Conservation (phyloP, 208 protist genomes). For the Blechomonas ayalai region DNA sequence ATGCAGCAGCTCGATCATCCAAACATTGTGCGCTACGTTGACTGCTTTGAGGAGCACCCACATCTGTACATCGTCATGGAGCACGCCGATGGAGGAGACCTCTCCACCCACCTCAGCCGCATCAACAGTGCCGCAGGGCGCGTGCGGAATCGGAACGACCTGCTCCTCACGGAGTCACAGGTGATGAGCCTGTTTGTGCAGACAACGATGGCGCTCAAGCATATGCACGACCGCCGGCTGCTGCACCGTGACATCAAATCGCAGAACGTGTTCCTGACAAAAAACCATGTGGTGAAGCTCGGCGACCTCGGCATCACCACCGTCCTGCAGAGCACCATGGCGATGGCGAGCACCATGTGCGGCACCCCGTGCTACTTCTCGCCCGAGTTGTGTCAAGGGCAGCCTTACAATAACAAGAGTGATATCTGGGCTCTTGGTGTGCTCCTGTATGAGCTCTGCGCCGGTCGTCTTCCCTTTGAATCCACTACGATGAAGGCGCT, state of each 20-base stretch:
- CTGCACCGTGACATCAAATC: slow-evolving; percentile 92
- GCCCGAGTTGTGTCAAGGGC: slow-evolving; percentile 89
- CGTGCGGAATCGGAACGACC: slow-evolving; percentile 8
- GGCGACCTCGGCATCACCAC: slow-evolving; percentile 92
- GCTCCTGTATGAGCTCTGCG: slow-evolving; percentile 85
- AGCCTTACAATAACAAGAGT: slow-evolving; percentile 92
- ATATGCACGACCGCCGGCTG: slow-evolving; percentile 87
- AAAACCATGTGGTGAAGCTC: slow-evolving; percentile 82
- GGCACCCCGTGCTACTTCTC: slow-evolving; percentile 95
- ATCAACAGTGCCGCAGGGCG: slow-evolving; percentile 15
- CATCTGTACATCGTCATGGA: slow-evolving; percentile 91
- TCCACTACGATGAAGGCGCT: slow-evolving; percentile 76
- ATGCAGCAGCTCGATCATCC: slow-evolving; percentile 81
- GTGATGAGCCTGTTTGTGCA: slow-evolving; percentile 80
- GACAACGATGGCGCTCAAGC: slow-evolving; percentile 78
- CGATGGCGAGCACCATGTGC: slow-evolving; percentile 91
- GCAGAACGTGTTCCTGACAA: slow-evolving; percentile 89
- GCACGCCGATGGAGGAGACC: slow-evolving; percentile 83
- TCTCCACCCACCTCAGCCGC: slow-evolving; percentile 54
- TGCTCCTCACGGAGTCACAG: slow-evolving; percentile 49
- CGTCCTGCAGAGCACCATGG: slow-evolving; percentile 77
- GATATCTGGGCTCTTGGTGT: slow-evolving; percentile 91
- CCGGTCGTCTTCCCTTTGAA: slow-evolving; percentile 72
- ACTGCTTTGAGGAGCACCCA: slow-evolving; percentile 71
- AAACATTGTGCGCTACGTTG: slow-evolving; percentile 83